Percentiles rank a stretch among this genome's conserved stretches.
Evolutionary conservation across 2,329 filamentous ascomycete species (phyloP).

Genomic region (Thyridium curvatum): DNA sequence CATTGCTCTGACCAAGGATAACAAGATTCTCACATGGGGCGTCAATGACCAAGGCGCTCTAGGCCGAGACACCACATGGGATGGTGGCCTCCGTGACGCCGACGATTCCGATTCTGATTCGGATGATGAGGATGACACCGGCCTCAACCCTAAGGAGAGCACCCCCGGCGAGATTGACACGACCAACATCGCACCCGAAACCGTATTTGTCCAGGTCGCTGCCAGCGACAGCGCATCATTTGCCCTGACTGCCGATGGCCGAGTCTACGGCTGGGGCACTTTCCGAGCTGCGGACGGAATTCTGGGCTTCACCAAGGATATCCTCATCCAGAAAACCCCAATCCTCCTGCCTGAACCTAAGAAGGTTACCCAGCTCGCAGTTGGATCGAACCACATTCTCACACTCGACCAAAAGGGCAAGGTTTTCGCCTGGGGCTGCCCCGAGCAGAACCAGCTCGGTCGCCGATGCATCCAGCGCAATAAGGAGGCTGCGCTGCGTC

Average conservation of each 20-base stretch:
- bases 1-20: slow-evolving; percentile 69
- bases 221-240: slow-evolving; percentile 73
- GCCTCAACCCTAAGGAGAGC: slow-evolving; percentile 57
- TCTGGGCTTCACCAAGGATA: slow-evolving; percentile 22
- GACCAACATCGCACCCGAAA: slow-evolving; percentile 16
- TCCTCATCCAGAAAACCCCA: slow-evolving; percentile 39
- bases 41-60: slow-evolving; percentile 82
- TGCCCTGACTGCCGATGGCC: slow-evolving; percentile 66
- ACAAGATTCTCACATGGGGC: slow-evolving; percentile 80
- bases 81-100: slow-evolving; percentile 49
- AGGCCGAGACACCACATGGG: slow-evolving; percentile 63
- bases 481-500: slow-evolving; percentile 23
- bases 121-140: slow-evolving; percentile 25
- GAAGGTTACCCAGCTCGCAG: slow-evolving; percentile 57
- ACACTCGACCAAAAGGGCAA: slow-evolving; percentile 57
- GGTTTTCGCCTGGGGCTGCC: slow-evolving; percentile 66
- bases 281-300: slow-evolving; percentile 59
- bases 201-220: slow-evolving; percentile 50
- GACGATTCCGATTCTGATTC: slow-evolving; percentile 38
- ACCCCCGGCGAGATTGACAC: slow-evolving; percentile 55
- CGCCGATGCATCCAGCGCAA: slow-evolving; percentile 55
- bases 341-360: slow-evolving; percentile 55
- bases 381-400: slow-evolving; percentile 66
- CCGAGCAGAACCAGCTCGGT: slow-evolving; percentile 60
- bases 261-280: slow-evolving; percentile 78